phyloP scores from a whole-genome alignment of 495 filamentous ascomycete species.

The Neohortaea acidophila region DNA sequence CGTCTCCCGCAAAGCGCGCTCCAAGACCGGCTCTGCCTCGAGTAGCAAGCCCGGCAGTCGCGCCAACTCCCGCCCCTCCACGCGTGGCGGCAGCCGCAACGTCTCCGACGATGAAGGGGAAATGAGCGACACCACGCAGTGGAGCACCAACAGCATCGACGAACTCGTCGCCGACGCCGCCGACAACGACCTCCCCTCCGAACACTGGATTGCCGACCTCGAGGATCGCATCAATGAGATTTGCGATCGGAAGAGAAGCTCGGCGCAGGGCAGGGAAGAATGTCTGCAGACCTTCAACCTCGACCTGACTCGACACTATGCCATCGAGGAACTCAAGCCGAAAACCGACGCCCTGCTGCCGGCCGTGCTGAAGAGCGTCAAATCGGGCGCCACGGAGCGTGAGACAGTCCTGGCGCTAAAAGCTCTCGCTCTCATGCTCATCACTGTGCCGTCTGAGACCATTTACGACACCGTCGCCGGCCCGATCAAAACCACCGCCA shows the following conservation, averaged over 20 bases:
- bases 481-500: constrained; percentile 51
- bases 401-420: constrained; percentile 59
- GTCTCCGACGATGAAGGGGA: constrained; percentile 59
- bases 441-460: constrained; percentile 55
- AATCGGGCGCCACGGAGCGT: constrained; percentile 50
- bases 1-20: constrained; percentile 74
- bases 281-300: constrained; percentile 54
- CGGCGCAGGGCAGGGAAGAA: constrained; percentile 62
- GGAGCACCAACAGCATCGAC: constrained; percentile 34
- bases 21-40: constrained; percentile 48
- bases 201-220: constrained; percentile 52
- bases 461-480: constrained; percentile 50
- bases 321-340: constrained; percentile 46
- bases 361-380: constrained; percentile 59
- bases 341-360: constrained; percentile 50
- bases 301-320: constrained; percentile 58
- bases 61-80: constrained; percentile 37
- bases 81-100: constrained; percentile 37
- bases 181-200: constrained; percentile 33
- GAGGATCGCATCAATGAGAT: constrained; percentile 63
- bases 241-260: constrained; percentile 72
- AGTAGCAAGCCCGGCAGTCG: constrained; percentile 49
- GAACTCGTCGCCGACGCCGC: constrained; percentile 37
- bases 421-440: constrained; percentile 59
- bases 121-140: constrained; percentile 18